Percentiles rank a stretch among this genome's conserved stretches.
phyloP scores from a whole-genome alignment of 1,284 basidiomycete genomes.

The Wolfiporia cocos region DNA sequence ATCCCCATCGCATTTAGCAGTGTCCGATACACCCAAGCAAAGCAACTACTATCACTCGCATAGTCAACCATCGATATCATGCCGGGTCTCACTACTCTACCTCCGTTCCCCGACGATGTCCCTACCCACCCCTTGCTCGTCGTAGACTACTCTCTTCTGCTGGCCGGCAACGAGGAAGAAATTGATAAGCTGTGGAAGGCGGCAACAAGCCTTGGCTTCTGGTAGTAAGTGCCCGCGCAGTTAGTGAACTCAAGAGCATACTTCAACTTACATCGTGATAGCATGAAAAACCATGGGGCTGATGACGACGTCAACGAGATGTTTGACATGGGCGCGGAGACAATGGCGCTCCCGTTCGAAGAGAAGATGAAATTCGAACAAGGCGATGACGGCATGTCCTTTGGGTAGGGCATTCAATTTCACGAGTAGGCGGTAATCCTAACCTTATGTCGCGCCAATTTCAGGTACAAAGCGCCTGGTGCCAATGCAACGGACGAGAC shows the following conservation, averaged over 20 bases:
- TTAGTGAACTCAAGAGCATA: not conserved
- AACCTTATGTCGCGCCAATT: not conserved
- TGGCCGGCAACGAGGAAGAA: constrained; percentile 5
- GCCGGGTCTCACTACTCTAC: constrained; percentile 4
- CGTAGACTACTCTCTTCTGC: constrained; percentile 6
- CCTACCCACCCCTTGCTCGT: constrained; percentile 7
- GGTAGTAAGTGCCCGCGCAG: constrained; percentile 6
- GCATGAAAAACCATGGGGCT: constrained; percentile 31
- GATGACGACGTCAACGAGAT: constrained; percentile 26
- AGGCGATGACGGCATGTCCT: constrained; percentile 28
- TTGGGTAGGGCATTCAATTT: constrained; percentile 23
- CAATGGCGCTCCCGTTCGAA: constrained; percentile 26
- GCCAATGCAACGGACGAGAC: constrained; percentile 26
- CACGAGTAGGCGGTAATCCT: not conserved
- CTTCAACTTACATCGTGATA: constrained; percentile 3
- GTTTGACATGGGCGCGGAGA: constrained; percentile 30
- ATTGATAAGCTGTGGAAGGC: constrained; percentile 8
- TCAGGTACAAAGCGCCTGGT: constrained; percentile 28
- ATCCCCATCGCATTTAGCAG: too few relatives aligned
- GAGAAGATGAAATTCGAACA: constrained; percentile 33
- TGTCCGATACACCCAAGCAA: too few relatives aligned
- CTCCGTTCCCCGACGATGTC: constrained; percentile 8
- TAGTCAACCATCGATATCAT: constrained; percentile 1
- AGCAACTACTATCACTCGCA: not conserved
- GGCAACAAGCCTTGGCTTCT: constrained; percentile 8